Evolutionary conservation across 2,329 filamentous ascomycete species (phyloP).

Genomic region (Penicillium thymicola): DNA sequence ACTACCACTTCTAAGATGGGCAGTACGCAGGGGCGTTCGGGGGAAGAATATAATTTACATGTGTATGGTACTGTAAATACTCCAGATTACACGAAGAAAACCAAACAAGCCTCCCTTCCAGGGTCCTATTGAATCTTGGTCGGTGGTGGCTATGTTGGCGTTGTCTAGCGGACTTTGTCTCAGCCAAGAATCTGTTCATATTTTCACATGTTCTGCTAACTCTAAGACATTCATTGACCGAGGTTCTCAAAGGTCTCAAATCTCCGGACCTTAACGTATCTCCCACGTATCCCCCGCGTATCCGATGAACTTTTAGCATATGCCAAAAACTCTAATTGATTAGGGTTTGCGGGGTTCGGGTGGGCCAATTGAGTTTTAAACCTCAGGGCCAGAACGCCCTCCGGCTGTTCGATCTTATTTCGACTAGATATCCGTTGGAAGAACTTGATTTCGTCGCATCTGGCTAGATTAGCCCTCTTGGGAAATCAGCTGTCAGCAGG

Average conservation of each 20-base stretch:
- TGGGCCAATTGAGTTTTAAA: neutral
- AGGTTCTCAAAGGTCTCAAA: neutral
- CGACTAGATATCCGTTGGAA: neutral
- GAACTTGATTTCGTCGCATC: neutral
- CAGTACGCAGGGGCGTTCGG: neutral
- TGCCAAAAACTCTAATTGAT: conserved; percentile 1
- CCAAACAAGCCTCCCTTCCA: neutral
- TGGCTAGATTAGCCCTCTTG: neutral
- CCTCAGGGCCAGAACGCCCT: neutral
- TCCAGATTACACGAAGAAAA: neutral
- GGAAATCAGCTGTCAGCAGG: neutral
- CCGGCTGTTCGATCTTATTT: neutral
- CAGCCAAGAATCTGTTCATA: neutral
- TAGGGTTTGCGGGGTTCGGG: neutral
- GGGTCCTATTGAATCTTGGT: neutral
- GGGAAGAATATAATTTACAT: neutral
- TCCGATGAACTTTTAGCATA: neutral
- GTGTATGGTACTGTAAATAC: neutral
- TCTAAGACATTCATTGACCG: neutral
- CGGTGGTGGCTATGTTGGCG: neutral
- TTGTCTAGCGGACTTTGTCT: neutral
- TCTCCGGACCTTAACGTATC: neutral
- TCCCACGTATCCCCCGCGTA: neutral
- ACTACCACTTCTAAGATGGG: neutral
- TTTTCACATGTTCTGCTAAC: conserved; percentile 1